Base-by-base conservation (phyloP, 2,329 filamentous ascomycete genomes). In the Pyrenophora tritici-repentis region DNA sequence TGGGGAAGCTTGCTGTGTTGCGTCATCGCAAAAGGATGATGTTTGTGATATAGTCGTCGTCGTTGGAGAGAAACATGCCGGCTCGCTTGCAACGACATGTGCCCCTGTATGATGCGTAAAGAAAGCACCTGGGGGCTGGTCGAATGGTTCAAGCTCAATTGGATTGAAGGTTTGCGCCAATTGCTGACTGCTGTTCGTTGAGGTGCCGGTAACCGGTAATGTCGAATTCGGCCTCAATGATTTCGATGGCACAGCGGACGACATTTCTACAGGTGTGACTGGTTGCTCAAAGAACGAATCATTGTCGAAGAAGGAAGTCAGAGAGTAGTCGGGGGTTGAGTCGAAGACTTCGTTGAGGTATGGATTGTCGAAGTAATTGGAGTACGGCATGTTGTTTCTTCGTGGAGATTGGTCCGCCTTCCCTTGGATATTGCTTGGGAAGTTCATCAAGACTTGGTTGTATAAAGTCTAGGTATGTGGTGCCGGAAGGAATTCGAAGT, bases 21-120 rank as follows among this genome's bases (percentile, higher is more conserved):
- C 62, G 40, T 71, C 67, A 35, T 64, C 67, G 55, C 67, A 69
- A 42, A 70, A 62, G n/a, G 70, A 72, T 13, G 70, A 67, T 5
- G 67, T 68, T 41, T 62, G 63, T 18, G 70, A 72, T 29, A 56
- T 53, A 8, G 52, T 37, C 12, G 55, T 52, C 3, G 56, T 61
- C 17, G 56, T 61, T 17, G 58, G 62, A 32, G 59, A 65, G 38
- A 63, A 54, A 16, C 56, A 55, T 40, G 49, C 56, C 26, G 51
- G 42, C 41, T 62, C 54, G 39, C 58, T 52, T 33, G 54, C 33
- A n/a, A n/a, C n/a, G n/a, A n/a, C n/a, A 47, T 58, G 50, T 24
- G 50, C 38, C 35, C 49, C 48, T 18, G 53, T 51, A 18, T 54
- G 54, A 36, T 64, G 56, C 42, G 65, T 61, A 6, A 63, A 50